Conservation (phyloP, 352 stramenopile species). For the Phytophthora megakarya region DNA sequence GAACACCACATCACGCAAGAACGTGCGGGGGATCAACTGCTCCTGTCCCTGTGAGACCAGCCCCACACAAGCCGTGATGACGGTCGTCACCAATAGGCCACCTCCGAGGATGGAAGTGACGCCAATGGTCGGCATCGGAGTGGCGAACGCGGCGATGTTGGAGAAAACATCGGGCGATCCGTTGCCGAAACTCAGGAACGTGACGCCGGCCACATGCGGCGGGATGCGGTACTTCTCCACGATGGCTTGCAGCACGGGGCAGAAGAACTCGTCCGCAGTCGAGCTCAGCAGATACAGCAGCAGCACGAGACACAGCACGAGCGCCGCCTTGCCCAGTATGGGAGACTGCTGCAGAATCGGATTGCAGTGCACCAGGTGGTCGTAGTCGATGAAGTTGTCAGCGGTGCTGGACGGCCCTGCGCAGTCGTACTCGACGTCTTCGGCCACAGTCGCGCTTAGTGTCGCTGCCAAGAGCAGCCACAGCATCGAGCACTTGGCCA, state of each 20-base stretch:
- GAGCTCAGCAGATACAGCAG: conserved; percentile 82
- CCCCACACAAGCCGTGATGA: conserved; percentile 74
- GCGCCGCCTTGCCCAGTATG: conserved; percentile 36
- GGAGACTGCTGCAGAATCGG: conserved; percentile 49
- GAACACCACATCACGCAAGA: conserved; percentile 72
- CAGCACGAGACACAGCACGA: conserved; percentile 59
- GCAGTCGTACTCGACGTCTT: conserved; percentile 35
- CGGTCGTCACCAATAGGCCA: conserved; percentile 76
- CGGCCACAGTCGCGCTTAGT: not conserved
- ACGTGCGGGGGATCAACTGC: conserved; percentile 80
- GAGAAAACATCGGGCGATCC: conserved; percentile 81
- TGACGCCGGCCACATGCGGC: conserved; percentile 74
- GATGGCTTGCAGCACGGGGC: conserved; percentile 70
- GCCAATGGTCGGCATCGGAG: conserved; percentile 66
- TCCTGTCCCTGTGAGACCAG: conserved; percentile 71
- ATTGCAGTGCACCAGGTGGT: conserved; percentile 64
- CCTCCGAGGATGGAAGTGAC: conserved; percentile 74
- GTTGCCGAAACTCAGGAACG: conserved; percentile 84
- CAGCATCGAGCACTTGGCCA: conserved; percentile 25
- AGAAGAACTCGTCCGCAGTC: conserved; percentile 86
- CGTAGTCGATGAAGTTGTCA: conserved; percentile 71
- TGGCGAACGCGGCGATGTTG: conserved; percentile 77
- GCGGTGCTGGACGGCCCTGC: conserved; percentile 24
- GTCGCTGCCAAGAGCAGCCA: conserved; percentile 16
- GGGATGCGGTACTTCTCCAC: conserved; percentile 81